A percentile compares a stretch with the other conserved stretches of the same genome.
Evolutionary conservation across 2,329 filamentous ascomycete species (phyloP).

Genomic region (Blastomyces emzantsi): DNA sequence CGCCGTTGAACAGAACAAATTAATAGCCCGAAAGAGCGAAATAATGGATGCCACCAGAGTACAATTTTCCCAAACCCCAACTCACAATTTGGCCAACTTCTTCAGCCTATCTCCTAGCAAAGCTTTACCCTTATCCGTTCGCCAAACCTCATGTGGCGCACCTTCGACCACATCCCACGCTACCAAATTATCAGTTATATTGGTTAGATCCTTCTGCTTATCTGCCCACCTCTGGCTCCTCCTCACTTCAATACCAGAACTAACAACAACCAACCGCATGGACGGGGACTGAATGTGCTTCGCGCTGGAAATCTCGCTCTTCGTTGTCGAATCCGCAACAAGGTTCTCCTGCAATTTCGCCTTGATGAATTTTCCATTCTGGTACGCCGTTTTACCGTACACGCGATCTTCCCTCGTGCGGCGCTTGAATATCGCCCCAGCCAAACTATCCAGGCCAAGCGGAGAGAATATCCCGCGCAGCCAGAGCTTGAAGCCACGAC

Average conservation of each 20-base stretch:
- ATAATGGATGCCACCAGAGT: background rate
- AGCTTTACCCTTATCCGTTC: conserved; percentile 59
- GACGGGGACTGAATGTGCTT: conserved; percentile 68
- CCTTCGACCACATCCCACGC: conserved; percentile 80
- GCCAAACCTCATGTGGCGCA: conserved; percentile 83
- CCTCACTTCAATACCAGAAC: conserved; percentile 64
- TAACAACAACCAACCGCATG: conserved; percentile 70
- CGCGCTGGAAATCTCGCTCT: conserved; percentile 70
- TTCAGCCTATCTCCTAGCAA: conserved; percentile 70
- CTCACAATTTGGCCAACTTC: conserved; percentile 47
- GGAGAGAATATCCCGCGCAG: conserved; percentile 75
- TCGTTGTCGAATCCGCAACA: conserved; percentile 74
- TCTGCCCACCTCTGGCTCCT: conserved; percentile 64
- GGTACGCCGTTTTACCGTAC: conserved; percentile 69
- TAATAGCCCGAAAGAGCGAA: background rate
- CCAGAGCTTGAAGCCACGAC: conserved; percentile 78
- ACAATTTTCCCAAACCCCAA: conserved; percentile 9
- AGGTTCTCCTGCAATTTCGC: conserved; percentile 88
- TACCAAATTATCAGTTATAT: conserved; percentile 67
- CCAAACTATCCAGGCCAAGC: conserved; percentile 70
- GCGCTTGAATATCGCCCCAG: conserved; percentile 72
- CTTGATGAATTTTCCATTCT: conserved; percentile 76
- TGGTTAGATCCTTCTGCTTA: conserved; percentile 76
- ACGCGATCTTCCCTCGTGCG: conserved; percentile 74
- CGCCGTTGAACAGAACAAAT: background rate